Evolutionary conservation across 371 early-diverging fungal genomes (phyloP), one percentile per base, ranked within the genome.

Genomic region (Fennellomyces sp.): DNA sequence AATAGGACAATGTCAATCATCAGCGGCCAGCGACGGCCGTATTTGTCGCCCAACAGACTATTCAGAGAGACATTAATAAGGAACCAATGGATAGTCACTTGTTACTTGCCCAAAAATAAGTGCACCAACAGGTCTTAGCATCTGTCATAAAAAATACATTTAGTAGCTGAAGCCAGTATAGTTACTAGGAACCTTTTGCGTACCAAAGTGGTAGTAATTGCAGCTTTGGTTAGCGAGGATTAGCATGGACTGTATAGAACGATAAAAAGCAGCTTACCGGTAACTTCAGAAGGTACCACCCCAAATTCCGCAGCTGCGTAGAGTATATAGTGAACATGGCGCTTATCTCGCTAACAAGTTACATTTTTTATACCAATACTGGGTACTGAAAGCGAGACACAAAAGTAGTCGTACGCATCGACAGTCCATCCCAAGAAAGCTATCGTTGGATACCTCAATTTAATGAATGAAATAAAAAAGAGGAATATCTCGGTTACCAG

Each of bases 391-490:
- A 88, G 69, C 3, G 83, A 71, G 4, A 88, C 83, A 28, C 78
- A 78, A 63, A 87, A 88, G 69, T 85, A 91, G 67, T 89, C 91
- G 61, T 86, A 82, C 15, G 89, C 86, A 69, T 91, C 89, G 13
- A 88, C 60, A 28, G 85, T 79, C 89, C 91, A 91, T 12, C 88
- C 91, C 54, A 88, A 70, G 56, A 86, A 89, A 21, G 88, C 88
- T 78, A 41, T 25, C n/a, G n/a, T n/a, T n/a, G n/a, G n/a, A n/a
- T n/a, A n/a, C n/a, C n/a, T n/a, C n/a, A n/a, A n/a, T n/a, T n/a
- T 7, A 38, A 23, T 25, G 8, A 26, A 13, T 23, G 13, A 11
- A 5, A 39, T n/a, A 39, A 39, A 11, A 39, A 39, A n/a, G n/a
- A 11, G 13, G 39, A 11, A n/a, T 6, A n/a, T 39, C 17, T 13